Conservation (phyloP, 2,329 filamentous ascomycete species). For the Alternaria novae-zelandiae region DNA sequence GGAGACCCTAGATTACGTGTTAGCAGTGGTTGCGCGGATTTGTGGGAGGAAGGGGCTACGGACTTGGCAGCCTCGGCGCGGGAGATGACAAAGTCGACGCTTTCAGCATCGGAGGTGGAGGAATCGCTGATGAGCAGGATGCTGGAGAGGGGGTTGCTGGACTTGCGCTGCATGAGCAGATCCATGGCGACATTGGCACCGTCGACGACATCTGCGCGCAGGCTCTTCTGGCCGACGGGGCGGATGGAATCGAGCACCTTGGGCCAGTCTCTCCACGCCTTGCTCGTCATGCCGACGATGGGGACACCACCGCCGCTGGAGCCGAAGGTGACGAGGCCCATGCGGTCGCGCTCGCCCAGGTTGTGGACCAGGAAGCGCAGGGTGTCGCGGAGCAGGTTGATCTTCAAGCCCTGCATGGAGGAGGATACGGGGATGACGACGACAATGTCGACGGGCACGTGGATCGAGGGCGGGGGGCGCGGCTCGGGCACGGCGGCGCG, state of each 20-base stretch:
- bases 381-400: constrained; percentile 89
- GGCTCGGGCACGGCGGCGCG: constrained; percentile 52
- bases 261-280: constrained; percentile 90
- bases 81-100: constrained; percentile 96
- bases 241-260: constrained; percentile 86
- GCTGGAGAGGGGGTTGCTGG: constrained; percentile 91
- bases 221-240: constrained; percentile 94
- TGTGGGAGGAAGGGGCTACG: constrained; percentile 45
- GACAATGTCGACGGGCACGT: constrained; percentile 93
- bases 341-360: constrained; percentile 89
- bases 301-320: constrained; percentile 92
- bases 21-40: constrained; percentile 12
- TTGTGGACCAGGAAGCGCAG: constrained; percentile 90
- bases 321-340: constrained; percentile 97
- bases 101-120: constrained; percentile 90
- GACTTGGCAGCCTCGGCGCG: constrained; percentile 95
- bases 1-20: constrained; percentile 68
- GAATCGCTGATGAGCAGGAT: constrained; percentile 98
- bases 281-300: constrained; percentile 97
- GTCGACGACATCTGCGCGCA: constrained; percentile 94
- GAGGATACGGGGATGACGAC: constrained; percentile 97
- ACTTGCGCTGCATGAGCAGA: constrained; percentile 94
- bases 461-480: constrained; percentile 63
- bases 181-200: constrained; percentile 99
- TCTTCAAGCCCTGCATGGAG: constrained; percentile 99